Conservation (phyloP, 768 basidiomycete species). For the Rhizopogon sp. region DNA sequence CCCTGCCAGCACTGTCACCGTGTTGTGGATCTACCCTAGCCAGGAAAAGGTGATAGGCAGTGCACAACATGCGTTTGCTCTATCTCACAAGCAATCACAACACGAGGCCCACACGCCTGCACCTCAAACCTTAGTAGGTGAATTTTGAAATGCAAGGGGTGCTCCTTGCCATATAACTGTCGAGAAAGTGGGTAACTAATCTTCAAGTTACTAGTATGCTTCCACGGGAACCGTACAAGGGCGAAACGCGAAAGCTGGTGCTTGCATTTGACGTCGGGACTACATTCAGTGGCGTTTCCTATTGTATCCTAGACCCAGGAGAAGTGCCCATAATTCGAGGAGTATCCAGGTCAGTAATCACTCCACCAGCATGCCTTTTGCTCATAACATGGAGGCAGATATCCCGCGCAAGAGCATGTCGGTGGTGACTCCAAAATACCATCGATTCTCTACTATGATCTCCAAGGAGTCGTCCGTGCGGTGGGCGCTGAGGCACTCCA, state of each 20-base stretch:
- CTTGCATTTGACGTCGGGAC: slow-evolving; percentile 42
- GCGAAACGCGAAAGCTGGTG: slow-evolving; percentile 35
- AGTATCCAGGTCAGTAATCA: slow-evolving; percentile 20
- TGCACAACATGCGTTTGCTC: too few relatives aligned
- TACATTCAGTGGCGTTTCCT: slow-evolving; percentile 37
- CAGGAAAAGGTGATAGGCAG: too few relatives aligned
- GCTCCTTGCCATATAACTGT: too few relatives aligned
- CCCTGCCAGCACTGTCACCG: too few relatives aligned
- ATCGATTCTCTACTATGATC: slow-evolving; percentile 43
- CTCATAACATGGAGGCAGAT: slow-evolving; percentile 23
- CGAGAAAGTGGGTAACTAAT: too few relatives aligned
- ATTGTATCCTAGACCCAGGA: slow-evolving; percentile 32
- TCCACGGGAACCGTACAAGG: slow-evolving; percentile 27
- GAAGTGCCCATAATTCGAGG: slow-evolving; percentile 25
- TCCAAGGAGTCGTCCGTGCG: slow-evolving; percentile 31
- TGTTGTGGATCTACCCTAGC: too few relatives aligned
- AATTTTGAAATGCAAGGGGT: too few relatives aligned
- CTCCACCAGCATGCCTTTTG: background rate
- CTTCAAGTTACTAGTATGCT: slow-evolving; percentile 15
- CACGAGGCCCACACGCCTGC: too few relatives aligned
- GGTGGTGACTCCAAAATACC: slow-evolving; percentile 46
- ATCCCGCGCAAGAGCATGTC: slow-evolving; percentile 42
- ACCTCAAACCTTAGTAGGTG: too few relatives aligned
- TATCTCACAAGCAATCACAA: too few relatives aligned
- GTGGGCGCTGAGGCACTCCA: slow-evolving; percentile 39